Percentiles rank a stretch among this genome's conserved stretches.
These are phyloP conservation scores for Termitomyces sp. DNA, from an alignment of 768 basidiomycete genomes.

Conservation along the genomic window DNA sequence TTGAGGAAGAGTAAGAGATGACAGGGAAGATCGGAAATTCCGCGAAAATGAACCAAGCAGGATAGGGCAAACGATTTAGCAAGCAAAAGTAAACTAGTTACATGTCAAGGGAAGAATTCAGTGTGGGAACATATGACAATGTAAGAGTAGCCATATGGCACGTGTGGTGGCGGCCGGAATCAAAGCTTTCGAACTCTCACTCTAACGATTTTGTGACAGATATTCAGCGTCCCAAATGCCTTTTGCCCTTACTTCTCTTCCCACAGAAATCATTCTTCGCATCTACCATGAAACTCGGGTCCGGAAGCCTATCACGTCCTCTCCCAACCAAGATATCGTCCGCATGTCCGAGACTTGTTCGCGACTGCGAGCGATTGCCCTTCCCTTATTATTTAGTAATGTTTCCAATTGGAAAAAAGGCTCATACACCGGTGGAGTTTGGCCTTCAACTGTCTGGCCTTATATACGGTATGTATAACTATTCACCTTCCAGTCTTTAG, in stretches of 20 bases:
- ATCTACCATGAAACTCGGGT: not conserved
- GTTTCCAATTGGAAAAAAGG: not conserved
- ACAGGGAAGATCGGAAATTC: not conserved
- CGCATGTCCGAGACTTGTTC: conserved; percentile 1
- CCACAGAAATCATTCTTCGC: conserved; percentile 1
- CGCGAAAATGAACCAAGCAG: not conserved
- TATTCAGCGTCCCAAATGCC: not conserved
- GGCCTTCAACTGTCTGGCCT: conserved; percentile 3
- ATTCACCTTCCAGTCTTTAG: not conserved
- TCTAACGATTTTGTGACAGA: too few species aligned
- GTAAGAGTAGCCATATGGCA: too few species aligned
- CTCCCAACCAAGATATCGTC: not conserved
- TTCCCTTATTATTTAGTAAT: not conserved
- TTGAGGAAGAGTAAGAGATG: not conserved
- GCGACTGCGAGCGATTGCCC: not conserved
- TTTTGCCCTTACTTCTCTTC: not conserved
- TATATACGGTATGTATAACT: not conserved
- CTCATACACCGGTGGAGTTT: not conserved
- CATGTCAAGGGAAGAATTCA: too few species aligned
- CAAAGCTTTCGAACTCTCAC: too few species aligned
- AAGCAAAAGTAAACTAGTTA: not conserved
- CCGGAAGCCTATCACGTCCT: not conserved
- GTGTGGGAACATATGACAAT: too few species aligned
- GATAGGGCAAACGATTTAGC: too few species aligned
- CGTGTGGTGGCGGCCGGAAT: too few species aligned